These are phyloP conservation scores for Kentomonas sorsogonicus DNA, from an alignment of 208 protist species.

Conservation along the genomic window DNA sequence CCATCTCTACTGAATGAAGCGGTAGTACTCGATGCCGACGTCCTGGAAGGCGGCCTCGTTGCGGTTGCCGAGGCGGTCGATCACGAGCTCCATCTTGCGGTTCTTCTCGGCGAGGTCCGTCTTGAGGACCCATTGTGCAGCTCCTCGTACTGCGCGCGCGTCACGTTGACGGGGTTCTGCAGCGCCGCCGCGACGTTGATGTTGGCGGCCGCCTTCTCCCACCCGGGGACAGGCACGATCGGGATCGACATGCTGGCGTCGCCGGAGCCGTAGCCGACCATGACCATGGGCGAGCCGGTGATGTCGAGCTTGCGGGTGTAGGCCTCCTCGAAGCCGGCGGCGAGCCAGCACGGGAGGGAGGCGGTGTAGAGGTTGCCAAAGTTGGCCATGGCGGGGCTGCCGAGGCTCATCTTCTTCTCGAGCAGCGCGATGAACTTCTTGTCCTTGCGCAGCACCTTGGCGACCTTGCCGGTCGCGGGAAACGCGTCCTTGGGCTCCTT, in stretches of 20 bases:
- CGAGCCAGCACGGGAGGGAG: constrained; percentile 87
- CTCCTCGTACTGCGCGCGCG: constrained; percentile 75
- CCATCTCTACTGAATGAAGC: constrained; percentile 48
- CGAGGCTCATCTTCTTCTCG: constrained; percentile 82
- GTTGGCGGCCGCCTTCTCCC: constrained; percentile 73
- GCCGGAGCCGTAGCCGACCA: constrained; percentile 84
- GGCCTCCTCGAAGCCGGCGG: constrained; percentile 85
- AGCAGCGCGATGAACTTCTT: constrained; percentile 74
- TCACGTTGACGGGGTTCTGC: constrained; percentile 62
- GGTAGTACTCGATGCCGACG: constrained; percentile 89
- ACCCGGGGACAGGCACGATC: constrained; percentile 74
- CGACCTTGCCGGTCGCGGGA: constrained; percentile 65
- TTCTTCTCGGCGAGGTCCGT: constrained; percentile 46
- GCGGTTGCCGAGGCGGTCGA: constrained; percentile 68
- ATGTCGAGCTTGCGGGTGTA: constrained; percentile 77
- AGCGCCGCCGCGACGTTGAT: constrained; percentile 75
- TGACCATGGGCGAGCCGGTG: constrained; percentile 80
- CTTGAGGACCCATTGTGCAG: constrained; percentile 78
- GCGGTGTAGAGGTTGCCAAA: constrained; percentile 91
- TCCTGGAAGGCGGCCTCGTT: constrained; percentile 87
- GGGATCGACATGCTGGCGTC: constrained; percentile 86
- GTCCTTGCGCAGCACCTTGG: constrained; percentile 77
- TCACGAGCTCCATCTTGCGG: constrained; percentile 76
- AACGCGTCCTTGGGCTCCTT: constrained; percentile 70
- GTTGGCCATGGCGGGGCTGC: constrained; percentile 78